Evolutionary conservation across 345 rosid genomes (phyloP), one percentile per base, ranked within the genome.

Genomic region (Boechera divaricarpa): DNA sequence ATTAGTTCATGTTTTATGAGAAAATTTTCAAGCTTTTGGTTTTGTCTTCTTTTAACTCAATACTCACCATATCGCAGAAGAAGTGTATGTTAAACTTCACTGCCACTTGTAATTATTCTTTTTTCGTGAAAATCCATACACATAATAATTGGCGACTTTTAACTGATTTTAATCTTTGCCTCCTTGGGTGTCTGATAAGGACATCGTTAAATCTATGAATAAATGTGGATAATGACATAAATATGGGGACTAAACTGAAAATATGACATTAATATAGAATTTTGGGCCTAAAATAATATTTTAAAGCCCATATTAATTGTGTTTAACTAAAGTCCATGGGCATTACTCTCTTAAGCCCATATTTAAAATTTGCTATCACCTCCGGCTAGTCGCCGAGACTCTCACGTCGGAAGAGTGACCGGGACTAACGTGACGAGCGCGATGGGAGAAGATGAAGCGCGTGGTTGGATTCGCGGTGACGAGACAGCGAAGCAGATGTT

Each of bases 401-500:
- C 5, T 2, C n/a, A 39, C 60, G 54, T 57, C 76, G 68, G 81
- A 2, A 39, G 61, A 28, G 68, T 71, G 60, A 47, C 54, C 67
- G 72, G 7, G 5, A 33, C 36, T 2, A 7, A 7, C 18, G 16
- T 36, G 13, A 54, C 12, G 26, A 49, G 13, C 12, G 60, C 28
- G 16, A 79, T 79, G 82, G 64, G 78, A 44, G 78, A 73, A 69
- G 49, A 56, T 3, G 77, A 49, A 31, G 33, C 65, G 4, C 63
- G 59, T 7, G 33, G 32, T 12, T 91, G 97, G 97, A 85, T 91
- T 41, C 83, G 53, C 1, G 77, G 59, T 12, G 90, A 87, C 60
- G 97, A 91, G 48, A 87, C 69, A 10, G 95, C 93, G 8, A 80
- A 78, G 60, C 84, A 83, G 69, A 87, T 89, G 95, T 67, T 89